Base-by-base conservation (phyloP, 805 yeast species). In the Nematodospora valgi region DNA sequence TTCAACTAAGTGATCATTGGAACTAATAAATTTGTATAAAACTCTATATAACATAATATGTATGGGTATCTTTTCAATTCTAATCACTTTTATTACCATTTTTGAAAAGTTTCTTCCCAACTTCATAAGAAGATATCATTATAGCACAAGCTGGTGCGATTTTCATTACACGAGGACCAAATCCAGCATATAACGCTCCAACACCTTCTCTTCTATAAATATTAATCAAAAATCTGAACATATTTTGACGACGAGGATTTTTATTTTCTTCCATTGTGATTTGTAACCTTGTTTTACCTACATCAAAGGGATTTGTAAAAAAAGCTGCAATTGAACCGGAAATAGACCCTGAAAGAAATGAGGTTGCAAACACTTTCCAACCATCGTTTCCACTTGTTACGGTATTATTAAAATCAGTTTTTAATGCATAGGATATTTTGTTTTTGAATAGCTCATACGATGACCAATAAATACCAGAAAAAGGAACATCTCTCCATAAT, bases 61-160 rank as follows among this genome's bases (percentile, higher is more conserved):
- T 27, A 22, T 22, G 24, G 11, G 24, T 22, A 12, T 22, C 11
- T 22, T 22, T 22, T 11, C 12, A 22, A 22, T 12, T 12, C 24
- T n/a, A n/a, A n/a, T n/a, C n/a, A n/a, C n/a, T 18, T 8, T 23
- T 21, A 36, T 42, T 54, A 7, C 52, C 57, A 37, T 48, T 47
- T 36, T 48, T 58, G 46, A 67, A 67, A 13, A 67, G 45, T 41
- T 76, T 76, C 58, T 93, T 93, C 18, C 94, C 84, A 28, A 89
- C 67, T 56, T 93, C 98, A 56, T 93, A 93, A 25, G 93, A 82
- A 9, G 97, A 86, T 29, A 93, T 88, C 98, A 93, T 93, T 24
- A 93, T 91, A 2, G 98, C 98, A 71, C 98, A 93, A 11, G 96
- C 81, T 8, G 98, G 98, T 0, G 97, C 96, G 18, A 93, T 84